These are phyloP conservation scores for Linnemannia zychae DNA, from an alignment of 192 early-diverging fungal genomes.

Conservation along the genomic window DNA sequence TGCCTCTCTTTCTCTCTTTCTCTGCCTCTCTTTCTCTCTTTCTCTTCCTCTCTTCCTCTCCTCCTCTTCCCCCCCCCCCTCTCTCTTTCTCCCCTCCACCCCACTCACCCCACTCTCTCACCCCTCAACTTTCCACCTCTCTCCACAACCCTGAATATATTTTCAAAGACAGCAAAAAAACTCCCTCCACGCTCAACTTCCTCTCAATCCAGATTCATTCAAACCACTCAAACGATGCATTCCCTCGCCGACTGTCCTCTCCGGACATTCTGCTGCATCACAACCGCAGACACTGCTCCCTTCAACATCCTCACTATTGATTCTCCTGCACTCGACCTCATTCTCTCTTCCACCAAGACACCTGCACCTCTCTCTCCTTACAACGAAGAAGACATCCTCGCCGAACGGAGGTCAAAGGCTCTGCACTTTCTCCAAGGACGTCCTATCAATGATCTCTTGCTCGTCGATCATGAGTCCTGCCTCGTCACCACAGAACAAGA, in stretches of 20 bases:
- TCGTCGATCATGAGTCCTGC: conserved; percentile 7
- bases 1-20: background rate
- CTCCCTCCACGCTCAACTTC: too few species aligned
- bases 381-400: background rate
- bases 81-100: background rate
- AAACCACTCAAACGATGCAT: conserved; percentile 21
- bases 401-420: background rate
- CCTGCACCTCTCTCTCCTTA: background rate
- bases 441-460: conserved; percentile 18
- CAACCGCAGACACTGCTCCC: conserved; percentile 26
- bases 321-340: conserved; percentile 33
- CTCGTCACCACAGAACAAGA: background rate
- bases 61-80: background rate
- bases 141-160: background rate
- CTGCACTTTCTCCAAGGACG: conserved; percentile 8
- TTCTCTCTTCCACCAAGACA: conserved; percentile 7
- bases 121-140: background rate
- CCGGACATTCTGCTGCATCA: conserved; percentile 40
- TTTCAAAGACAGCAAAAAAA: background rate
- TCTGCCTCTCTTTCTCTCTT: background rate
- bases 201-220: background rate
- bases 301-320: conserved; percentile 36
- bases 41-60: background rate
- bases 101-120: background rate
- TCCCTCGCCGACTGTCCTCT: conserved; percentile 41